Evolutionary conservation across 768 basidiomycete species (phyloP).

Genomic region (Trametes punicea): DNA sequence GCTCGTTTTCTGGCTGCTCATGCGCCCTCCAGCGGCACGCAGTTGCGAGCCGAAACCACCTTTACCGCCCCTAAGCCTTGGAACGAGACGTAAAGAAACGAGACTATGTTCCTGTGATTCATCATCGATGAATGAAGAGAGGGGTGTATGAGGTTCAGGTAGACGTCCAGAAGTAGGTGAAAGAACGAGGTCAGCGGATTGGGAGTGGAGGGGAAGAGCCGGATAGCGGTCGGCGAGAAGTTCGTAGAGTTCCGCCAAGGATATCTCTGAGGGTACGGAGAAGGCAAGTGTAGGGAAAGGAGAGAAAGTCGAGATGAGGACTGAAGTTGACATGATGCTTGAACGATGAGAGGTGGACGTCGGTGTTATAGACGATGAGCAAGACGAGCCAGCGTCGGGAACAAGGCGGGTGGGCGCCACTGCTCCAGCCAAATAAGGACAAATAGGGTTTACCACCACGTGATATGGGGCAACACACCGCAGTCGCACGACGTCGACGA

Average conservation of each 20-base stretch:
- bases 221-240: conserved; percentile 47
- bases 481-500: background rate
- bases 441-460: conserved; percentile 4
- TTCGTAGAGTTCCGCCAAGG: conserved; percentile 39
- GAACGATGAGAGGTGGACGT: background rate
- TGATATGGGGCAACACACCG: conserved; percentile 8
- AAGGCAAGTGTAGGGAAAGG: conserved; percentile 58
- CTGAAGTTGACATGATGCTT: conserved; percentile 42
- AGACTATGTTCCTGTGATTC: conserved; percentile 32
- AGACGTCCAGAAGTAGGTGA: conserved; percentile 38
- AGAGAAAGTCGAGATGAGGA: conserved; percentile 58
- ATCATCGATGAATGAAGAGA: conserved; percentile 35
- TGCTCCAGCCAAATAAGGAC: background rate
- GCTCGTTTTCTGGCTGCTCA: conserved; percentile 94
- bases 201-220: conserved; percentile 38
- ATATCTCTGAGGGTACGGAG: conserved; percentile 39
- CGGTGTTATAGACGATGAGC: background rate
- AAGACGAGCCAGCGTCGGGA: background rate
- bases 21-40: conserved; percentile 94
- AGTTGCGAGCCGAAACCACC: conserved; percentile 97
- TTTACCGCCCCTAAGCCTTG: conserved; percentile 84
- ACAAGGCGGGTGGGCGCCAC: background rate
- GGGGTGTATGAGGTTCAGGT: conserved; percentile 27
- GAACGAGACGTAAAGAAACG: conserved; percentile 69
- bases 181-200: conserved; percentile 36